These are phyloP conservation scores for Lactarius trivialis DNA, from an alignment of 768 basidiomycete species.

Conservation along the genomic window DNA sequence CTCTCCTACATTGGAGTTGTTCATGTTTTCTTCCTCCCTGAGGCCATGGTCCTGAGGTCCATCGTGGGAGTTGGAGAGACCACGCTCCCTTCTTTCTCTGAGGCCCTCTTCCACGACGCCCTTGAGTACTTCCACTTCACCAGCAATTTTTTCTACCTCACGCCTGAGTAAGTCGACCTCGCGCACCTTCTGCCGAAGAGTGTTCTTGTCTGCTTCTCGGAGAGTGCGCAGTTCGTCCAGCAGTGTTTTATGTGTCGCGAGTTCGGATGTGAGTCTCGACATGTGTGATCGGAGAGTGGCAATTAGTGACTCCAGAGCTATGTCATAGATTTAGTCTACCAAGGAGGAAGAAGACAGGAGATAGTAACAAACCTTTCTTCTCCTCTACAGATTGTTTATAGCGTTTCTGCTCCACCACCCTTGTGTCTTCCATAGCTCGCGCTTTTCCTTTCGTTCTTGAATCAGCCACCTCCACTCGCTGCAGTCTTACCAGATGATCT, in stretches of 20 bases:
- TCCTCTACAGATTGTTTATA: slow-evolving; percentile 80
- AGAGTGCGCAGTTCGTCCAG: slow-evolving; percentile 58
- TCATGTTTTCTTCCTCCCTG: background rate
- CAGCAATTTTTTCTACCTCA: slow-evolving; percentile 75
- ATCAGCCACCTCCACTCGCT: slow-evolving; percentile 17
- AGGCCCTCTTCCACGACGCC: slow-evolving; percentile 85
- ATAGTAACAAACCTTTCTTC: slow-evolving; percentile 61
- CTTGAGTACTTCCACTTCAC: slow-evolving; percentile 82
- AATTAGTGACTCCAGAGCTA: slow-evolving; percentile 80
- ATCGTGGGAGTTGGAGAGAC: slow-evolving; percentile 7
- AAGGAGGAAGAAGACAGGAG: background rate
- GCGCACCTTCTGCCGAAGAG: slow-evolving; percentile 50
- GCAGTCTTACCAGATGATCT: slow-evolving; percentile 34
- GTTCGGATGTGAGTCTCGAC: slow-evolving; percentile 67
- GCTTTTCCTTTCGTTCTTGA: slow-evolving; percentile 36
- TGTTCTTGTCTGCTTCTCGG: slow-evolving; percentile 54
- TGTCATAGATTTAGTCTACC: background rate
- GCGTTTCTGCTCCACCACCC: slow-evolving; percentile 31
- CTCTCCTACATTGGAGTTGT: slow-evolving; percentile 22
- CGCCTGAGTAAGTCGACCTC: slow-evolving; percentile 63
- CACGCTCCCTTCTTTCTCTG: slow-evolving; percentile 60
- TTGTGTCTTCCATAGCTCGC: slow-evolving; percentile 24
- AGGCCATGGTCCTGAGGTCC: background rate
- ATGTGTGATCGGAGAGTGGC: slow-evolving; percentile 67
- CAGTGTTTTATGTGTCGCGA: slow-evolving; percentile 68